Evolutionary conservation across 306 rosid species (phyloP).

Genomic region (Cajanus cajan): DNA sequence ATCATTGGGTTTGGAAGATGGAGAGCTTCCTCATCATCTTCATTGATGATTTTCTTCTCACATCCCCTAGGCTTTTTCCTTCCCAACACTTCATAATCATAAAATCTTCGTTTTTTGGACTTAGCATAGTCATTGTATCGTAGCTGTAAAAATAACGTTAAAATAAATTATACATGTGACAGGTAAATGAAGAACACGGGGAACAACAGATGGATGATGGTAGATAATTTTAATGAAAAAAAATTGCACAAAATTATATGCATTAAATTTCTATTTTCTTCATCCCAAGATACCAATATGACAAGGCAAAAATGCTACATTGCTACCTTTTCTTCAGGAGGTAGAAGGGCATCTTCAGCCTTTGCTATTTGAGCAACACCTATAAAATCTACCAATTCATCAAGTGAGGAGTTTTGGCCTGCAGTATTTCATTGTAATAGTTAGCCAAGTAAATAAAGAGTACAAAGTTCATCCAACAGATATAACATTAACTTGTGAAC

Average conservation of each 20-base stretch:
- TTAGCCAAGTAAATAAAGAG: slow-evolving; percentile 17
- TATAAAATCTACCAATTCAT: slow-evolving; percentile 72
- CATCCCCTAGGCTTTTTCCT: slow-evolving; percentile 49
- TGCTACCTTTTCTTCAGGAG: slow-evolving; percentile 67
- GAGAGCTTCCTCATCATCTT: slow-evolving; percentile 66
- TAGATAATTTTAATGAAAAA: not conserved
- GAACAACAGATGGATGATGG: not conserved
- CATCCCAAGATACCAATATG: not conserved
- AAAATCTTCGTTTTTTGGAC: slow-evolving; percentile 53
- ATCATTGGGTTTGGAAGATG: slow-evolving; percentile 85
- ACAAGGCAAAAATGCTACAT: not conserved
- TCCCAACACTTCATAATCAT: slow-evolving; percentile 53
- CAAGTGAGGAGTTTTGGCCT: slow-evolving; percentile 66
- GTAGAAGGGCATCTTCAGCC: slow-evolving; percentile 60
- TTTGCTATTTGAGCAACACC: slow-evolving; percentile 74
- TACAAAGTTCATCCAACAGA: not conserved
- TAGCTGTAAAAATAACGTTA: slow-evolving; percentile 52
- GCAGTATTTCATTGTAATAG: slow-evolving; percentile 34
- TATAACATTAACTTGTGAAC: not conserved
- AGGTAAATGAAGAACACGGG: not conserved
- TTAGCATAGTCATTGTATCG: slow-evolving; percentile 33
- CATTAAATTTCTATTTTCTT: slow-evolving; percentile 3
- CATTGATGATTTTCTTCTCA: slow-evolving; percentile 38
- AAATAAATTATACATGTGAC: slow-evolving; percentile 11
- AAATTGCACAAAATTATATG: slow-evolving; percentile 6